Conservation (phyloP, 139 green algal species). For the Chlorella sp. region DNA sequence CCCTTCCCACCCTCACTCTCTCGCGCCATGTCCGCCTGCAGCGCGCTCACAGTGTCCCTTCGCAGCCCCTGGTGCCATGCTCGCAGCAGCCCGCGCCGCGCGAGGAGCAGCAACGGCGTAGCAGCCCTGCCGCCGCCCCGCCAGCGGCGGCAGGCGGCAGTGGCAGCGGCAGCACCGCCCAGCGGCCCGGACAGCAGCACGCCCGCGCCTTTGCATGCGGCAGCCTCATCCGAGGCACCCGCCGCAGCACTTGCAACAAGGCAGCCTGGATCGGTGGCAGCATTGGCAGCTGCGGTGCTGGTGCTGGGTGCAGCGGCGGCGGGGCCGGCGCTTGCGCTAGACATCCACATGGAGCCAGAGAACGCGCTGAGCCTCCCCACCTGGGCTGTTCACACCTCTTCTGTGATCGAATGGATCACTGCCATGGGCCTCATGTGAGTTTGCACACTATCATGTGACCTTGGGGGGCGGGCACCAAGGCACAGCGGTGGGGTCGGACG, state of each 20-base stretch:
- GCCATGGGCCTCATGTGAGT: slow-evolving; percentile 85
- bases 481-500: background rate
- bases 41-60: background rate
- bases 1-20: no score
- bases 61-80: background rate
- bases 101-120: background rate
- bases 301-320: slow-evolving; percentile 1
- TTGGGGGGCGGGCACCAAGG: no score
- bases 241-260: background rate
- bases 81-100: background rate
- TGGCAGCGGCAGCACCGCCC: background rate
- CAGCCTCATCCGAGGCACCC: background rate
- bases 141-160: background rate
- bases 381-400: slow-evolving; percentile 96
- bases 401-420: slow-evolving; percentile 83
- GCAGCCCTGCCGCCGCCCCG: background rate
- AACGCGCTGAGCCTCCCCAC: slow-evolving; percentile 98
- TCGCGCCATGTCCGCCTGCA: no score
- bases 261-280: background rate
- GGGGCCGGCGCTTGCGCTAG: slow-evolving; percentile 8
- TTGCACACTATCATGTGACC: no score
- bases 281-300: background rate
- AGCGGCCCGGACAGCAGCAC: background rate
- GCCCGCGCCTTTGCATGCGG: background rate
- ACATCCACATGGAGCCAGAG: slow-evolving; percentile 74